Conservation (phyloP, 1,284 basidiomycete species). For the Puccinia polysora region DNA sequence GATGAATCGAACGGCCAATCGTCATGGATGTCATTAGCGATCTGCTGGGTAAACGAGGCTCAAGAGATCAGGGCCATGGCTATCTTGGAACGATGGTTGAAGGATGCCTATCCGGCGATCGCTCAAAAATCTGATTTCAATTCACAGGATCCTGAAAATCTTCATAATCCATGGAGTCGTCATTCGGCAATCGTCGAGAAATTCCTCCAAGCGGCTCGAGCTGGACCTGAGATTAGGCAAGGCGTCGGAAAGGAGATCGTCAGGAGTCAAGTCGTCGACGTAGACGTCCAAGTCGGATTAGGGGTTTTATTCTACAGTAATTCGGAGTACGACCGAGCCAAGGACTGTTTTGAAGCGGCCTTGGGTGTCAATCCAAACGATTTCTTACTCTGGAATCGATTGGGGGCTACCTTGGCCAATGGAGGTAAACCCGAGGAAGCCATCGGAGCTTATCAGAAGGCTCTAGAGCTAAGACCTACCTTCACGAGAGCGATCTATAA, state of each 20-base stretch:
- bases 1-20: constrained; percentile 57
- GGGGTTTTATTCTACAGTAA: constrained; percentile 90
- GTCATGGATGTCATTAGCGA: constrained; percentile 72
- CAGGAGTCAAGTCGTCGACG: constrained; percentile 65
- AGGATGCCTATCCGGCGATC: constrained; percentile 67
- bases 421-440: constrained; percentile 92
- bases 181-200: constrained; percentile 60
- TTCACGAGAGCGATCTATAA: constrained; percentile 98
- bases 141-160: constrained; percentile 50
- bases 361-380: constrained; percentile 77
- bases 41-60: constrained; percentile 94
- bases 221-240: constrained; percentile 63
- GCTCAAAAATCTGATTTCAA: constrained; percentile 43
- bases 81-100: constrained; percentile 82
- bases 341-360: constrained; percentile 86
- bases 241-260: constrained; percentile 59
- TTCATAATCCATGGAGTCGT: constrained; percentile 69
- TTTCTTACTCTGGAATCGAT: constrained; percentile 91
- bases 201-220: constrained; percentile 77
- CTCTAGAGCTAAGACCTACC: constrained; percentile 85
- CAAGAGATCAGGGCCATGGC: constrained; percentile 82
- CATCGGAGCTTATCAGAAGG: constrained; percentile 86
- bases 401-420: constrained; percentile 92
- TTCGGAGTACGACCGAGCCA: constrained; percentile 70
- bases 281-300: constrained; percentile 87